Evolutionary conservation across 1,139 yeast genomes (phyloP), one percentile per base, ranked within the genome.

Genomic region (Taphrina deformans): DNA sequence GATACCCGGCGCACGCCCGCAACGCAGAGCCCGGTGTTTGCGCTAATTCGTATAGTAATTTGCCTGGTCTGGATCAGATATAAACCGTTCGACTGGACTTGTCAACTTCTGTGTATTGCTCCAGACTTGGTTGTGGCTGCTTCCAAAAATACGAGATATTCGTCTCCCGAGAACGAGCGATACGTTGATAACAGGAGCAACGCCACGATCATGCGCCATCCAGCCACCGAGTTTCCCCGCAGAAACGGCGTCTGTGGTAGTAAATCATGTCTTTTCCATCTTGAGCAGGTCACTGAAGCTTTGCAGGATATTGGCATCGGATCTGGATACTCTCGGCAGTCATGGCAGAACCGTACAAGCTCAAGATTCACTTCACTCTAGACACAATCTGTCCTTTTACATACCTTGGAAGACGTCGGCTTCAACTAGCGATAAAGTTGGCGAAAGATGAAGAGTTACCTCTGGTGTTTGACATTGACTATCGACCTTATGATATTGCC

Each of bases 291-390:
- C n/a, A n/a, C n/a, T n/a, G n/a, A n/a, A n/a, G n/a, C n/a, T n/a
- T n/a, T n/a, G n/a, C n/a, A n/a, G n/a, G n/a, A n/a, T n/a, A n/a
- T n/a, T n/a, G n/a, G n/a, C n/a, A n/a, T n/a, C n/a, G n/a, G n/a
- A n/a, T n/a, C n/a, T n/a, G n/a, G n/a, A n/a, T n/a, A n/a, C n/a
- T n/a, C n/a, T n/a, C n/a, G n/a, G n/a, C n/a, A n/a, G n/a, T n/a
- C n/a, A 44, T 44, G 48, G n/a, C 48, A 1, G 48, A 44, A 2
- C 3, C 3, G 1, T 44, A 51, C 26, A 31, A 51, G 44, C 18
- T 85, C 73, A 93, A 87, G n/a, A 79, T 78, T 73, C 87, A 87
- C 72, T 58, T 58, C 45, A 58, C 62, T 5, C 55, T 58, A 18
- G 62, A 58, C 51, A 58, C 62, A 9, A 58, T 58, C 45, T 58